A percentile compares a stretch with the other conserved stretches of the same genome.
phyloP scores from a whole-genome alignment of 768 basidiomycete species.

The Russula dissimulans region DNA sequence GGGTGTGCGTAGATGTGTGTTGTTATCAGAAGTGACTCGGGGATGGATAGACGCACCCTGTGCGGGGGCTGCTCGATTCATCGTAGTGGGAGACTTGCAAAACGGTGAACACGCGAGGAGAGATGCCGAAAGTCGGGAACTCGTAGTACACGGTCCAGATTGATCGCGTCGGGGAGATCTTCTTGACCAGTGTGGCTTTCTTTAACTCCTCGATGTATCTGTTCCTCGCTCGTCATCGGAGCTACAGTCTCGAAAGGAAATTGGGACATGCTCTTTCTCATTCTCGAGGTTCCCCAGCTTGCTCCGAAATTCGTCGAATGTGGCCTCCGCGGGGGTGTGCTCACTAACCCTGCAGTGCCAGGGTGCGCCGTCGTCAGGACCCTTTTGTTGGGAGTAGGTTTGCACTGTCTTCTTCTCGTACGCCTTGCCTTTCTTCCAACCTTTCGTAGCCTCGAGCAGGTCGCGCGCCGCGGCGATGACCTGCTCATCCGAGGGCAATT shows the following conservation, averaged over 20 bases:
- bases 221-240: neutral
- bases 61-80: constrained; percentile 39
- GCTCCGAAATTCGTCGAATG: constrained; percentile 67
- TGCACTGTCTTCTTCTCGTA: constrained; percentile 46
- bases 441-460: constrained; percentile 45
- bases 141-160: constrained; percentile 71
- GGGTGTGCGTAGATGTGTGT: neutral
- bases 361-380: constrained; percentile 42
- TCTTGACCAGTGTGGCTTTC: constrained; percentile 53
- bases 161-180: constrained; percentile 50
- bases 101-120: constrained; percentile 69
- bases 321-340: constrained; percentile 54
- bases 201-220: constrained; percentile 62
- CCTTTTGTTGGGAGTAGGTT: constrained; percentile 45
- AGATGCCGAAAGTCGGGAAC: constrained; percentile 52
- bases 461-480: constrained; percentile 44
- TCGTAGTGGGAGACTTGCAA: constrained; percentile 54
- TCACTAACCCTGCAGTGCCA: constrained; percentile 66
- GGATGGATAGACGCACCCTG: constrained; percentile 41
- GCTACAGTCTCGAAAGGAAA: neutral
- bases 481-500: constrained; percentile 50
- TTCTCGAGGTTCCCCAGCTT: constrained; percentile 52
- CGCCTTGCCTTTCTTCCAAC: constrained; percentile 64
- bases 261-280: constrained; percentile 50
- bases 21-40: neutral